Evolutionary conservation across 352 stramenopile species (phyloP).

Genomic region (Phytopythium mirpurense): DNA sequence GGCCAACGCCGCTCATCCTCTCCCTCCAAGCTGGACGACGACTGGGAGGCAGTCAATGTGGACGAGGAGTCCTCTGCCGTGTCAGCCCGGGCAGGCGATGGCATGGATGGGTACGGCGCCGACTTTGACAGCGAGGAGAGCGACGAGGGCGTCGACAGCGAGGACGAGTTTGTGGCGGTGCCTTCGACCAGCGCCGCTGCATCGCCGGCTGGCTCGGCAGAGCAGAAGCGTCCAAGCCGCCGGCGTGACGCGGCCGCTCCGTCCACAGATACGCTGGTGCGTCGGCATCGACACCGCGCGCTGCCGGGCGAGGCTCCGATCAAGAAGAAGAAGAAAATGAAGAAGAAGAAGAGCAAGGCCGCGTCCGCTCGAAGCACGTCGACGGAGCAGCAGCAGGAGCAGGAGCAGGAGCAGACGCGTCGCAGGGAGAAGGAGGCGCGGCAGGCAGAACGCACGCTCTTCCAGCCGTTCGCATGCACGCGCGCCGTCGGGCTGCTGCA

Average conservation of each 20-base stretch:
- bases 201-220: neutral
- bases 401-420: neutral
- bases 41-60: slow-evolving; percentile 23
- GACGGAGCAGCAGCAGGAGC: neutral
- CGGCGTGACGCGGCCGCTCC: too few species aligned
- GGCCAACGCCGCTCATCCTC: slow-evolving; percentile 7
- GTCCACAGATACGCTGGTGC: slow-evolving; percentile 5
- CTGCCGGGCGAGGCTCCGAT: slow-evolving; percentile 4
- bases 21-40: slow-evolving; percentile 14
- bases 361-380: slow-evolving; percentile 1
- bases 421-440: slow-evolving; percentile 9
- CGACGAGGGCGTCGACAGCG: slow-evolving; percentile 25
- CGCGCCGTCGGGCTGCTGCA: slow-evolving; percentile 51
- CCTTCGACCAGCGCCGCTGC: neutral
- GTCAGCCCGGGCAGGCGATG: neutral
- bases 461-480: slow-evolving; percentile 67
- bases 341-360: slow-evolving; percentile 22
- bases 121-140: slow-evolving; percentile 68
- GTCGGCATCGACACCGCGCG: slow-evolving; percentile 7
- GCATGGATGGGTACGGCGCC: slow-evolving; percentile 53
- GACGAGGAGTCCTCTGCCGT: slow-evolving; percentile 10
- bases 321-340: slow-evolving; percentile 16
- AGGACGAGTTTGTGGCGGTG: slow-evolving; percentile 4
- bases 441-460: slow-evolving; percentile 18
- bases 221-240: neutral